A percentile compares a stretch with the other conserved stretches of the same genome.
phyloP scores from a whole-genome alignment of 495 filamentous ascomycete genomes.

The Aspergillus nidulans region DNA sequence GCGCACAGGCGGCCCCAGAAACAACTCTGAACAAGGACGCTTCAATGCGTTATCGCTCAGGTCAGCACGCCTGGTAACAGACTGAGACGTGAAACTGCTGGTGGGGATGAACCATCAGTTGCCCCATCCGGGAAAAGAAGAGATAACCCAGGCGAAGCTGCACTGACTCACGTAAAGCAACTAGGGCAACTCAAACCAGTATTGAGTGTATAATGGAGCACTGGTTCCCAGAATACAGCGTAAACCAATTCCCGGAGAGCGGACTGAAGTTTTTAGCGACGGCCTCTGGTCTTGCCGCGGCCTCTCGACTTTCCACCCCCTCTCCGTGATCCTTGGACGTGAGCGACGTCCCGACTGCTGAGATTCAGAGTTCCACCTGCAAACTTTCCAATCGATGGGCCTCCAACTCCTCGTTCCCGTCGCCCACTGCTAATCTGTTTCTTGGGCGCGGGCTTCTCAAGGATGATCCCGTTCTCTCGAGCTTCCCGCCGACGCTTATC shows the following conservation, averaged over 20 bases:
- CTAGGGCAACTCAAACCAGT: too few relatives aligned
- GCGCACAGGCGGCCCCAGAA: background rate
- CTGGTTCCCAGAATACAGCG: background rate
- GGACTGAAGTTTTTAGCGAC: slow-evolving; percentile 10
- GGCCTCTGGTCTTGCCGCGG: slow-evolving; percentile 8
- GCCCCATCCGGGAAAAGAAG: slow-evolving; percentile 5
- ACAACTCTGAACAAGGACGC: background rate
- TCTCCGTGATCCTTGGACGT: slow-evolving; percentile 49
- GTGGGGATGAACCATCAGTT: slow-evolving; percentile 1
- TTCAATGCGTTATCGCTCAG: background rate
- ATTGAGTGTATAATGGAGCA: background rate
- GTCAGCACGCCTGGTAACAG: background rate
- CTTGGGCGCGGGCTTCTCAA: slow-evolving; percentile 63
- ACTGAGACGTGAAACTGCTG: background rate
- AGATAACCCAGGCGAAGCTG: background rate
- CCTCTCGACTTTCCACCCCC: slow-evolving; percentile 6
- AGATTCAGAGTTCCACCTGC: slow-evolving; percentile 72
- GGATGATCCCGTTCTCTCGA: slow-evolving; percentile 81
- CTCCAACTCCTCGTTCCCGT: slow-evolving; percentile 64
- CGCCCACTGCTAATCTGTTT: slow-evolving; percentile 37
- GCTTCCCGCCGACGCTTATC: slow-evolving; percentile 70
- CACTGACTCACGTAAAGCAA: too few relatives aligned
- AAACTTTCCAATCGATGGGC: slow-evolving; percentile 75
- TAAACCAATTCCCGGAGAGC: background rate
- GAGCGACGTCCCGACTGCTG: slow-evolving; percentile 68